Base-by-base conservation (phyloP, 768 basidiomycete species). In the Mycena rebaudengoi region DNA sequence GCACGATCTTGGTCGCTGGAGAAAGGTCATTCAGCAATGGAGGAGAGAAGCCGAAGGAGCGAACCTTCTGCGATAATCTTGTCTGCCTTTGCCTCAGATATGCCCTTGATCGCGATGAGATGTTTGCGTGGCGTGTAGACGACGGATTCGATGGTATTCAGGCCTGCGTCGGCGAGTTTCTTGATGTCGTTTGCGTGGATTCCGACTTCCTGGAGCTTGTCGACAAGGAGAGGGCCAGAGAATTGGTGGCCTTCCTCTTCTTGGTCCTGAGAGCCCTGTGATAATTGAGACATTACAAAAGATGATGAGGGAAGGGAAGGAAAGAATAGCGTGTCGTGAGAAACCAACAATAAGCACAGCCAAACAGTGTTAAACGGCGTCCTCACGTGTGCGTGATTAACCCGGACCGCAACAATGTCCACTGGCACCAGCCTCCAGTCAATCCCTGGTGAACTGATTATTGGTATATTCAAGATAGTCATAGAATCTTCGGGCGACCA, bases 71-170 rank as follows among this genome's bases (percentile, higher is more conserved):
- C 79, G 26, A 99, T 77, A 60, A 99, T 98, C 81, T 96, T 99
- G 75, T 99, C 98, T 2, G 98, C 98, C 74, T 99, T 99, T 65
- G 90, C 86, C 69, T 99, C 98, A 25, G 95, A 96, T 46, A 99
- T 98, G 11, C 98, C 98, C 77, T 98, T 99, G 70, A 99, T 96
- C 5, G 88, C 86, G 60, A 94, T 86, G 32, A 99, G 80, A 52
- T 83, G 83, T 81, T 98, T 99, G 86, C 98, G 98, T 14, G 97
- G 94, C 0, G 96, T 98, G 73, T 96, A 98, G 32, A 95, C 96
- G 51, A 99, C 95, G 16, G 95, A 88, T 75, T 99, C 98, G 66
- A 99, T 88, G 3, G 98, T 99, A 75, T 97, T 87, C 62, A 93
- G 85, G 13, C 98, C 98, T 29, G 93, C 94, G 51, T 98, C 96